phyloP scores from a whole-genome alignment of 495 filamentous ascomycete genomes.

The Aspergillus campestris region DNA sequence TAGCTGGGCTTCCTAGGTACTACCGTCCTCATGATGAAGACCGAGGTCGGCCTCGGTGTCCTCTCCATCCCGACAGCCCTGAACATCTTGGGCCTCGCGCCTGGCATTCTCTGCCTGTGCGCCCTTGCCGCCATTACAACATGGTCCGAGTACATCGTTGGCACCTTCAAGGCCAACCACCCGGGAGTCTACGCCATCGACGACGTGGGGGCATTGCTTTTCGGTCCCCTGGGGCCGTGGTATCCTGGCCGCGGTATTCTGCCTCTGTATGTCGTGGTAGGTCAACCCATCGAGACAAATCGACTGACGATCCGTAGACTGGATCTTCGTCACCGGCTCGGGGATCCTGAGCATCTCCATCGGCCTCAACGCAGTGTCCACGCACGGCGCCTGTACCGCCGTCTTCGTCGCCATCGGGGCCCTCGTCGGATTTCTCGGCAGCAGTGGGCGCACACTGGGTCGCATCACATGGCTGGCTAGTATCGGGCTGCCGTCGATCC shows the following conservation, averaged over 20 bases:
- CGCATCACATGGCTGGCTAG: constrained; percentile 33
- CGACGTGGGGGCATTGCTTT: constrained; percentile 57
- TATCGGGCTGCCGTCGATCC: constrained; percentile 27
- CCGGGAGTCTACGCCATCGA: constrained; percentile 59
- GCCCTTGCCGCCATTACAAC: constrained; percentile 53
- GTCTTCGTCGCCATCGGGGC: constrained; percentile 31
- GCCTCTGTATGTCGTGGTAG: constrained; percentile 19
- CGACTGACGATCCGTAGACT: constrained; percentile 52
- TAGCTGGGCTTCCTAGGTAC: constrained; percentile 31
- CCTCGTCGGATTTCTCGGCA: constrained; percentile 21
- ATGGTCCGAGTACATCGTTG: constrained; percentile 67
- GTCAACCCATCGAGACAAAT: constrained; percentile 9
- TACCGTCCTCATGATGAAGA: constrained; percentile 33
- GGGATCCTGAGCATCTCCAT: constrained; percentile 63
- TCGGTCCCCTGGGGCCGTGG: constrained; percentile 53
- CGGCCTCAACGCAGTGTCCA: constrained; percentile 55
- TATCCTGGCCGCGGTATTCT: constrained; percentile 49
- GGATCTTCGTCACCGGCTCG: constrained; percentile 31
- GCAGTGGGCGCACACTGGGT: constrained; percentile 31
- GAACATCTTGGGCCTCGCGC: constrained; percentile 52
- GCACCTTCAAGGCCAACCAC: constrained; percentile 59
- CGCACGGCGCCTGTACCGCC: constrained; percentile 55
- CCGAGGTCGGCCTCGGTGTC: constrained; percentile 51
- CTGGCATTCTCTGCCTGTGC: constrained; percentile 42
- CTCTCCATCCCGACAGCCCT: constrained; percentile 54